These are phyloP conservation scores for Saccharomyces uvarum DNA, from an alignment of 1,139 yeast species.

Conservation along the genomic window DNA sequence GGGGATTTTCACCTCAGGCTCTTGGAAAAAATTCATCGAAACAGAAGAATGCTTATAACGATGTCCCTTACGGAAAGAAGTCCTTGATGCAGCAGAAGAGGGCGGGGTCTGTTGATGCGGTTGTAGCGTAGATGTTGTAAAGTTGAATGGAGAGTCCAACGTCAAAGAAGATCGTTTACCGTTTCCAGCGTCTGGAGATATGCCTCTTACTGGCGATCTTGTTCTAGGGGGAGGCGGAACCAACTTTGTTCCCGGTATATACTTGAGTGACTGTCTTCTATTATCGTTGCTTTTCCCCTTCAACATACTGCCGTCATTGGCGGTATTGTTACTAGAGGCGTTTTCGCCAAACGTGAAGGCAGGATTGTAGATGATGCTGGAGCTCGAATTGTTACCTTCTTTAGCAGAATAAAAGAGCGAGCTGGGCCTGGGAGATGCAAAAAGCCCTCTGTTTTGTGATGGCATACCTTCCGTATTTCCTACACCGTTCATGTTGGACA, in stretches of 20 bases:
- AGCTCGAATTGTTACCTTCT: conserved; percentile 30
- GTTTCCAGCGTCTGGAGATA: conserved; percentile 4
- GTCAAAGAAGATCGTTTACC: conserved; percentile 16
- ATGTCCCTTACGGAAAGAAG: conserved; percentile 88
- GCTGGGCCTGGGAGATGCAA: conserved; percentile 13
- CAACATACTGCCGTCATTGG: neutral
- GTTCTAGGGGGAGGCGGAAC: conserved; percentile 33
- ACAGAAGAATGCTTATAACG: conserved; percentile 95
- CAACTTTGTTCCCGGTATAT: conserved; percentile 33
- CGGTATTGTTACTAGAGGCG: conserved; percentile 1
- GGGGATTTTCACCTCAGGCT: conserved; percentile 71
- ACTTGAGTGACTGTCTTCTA: conserved; percentile 29
- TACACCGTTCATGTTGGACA: neutral
- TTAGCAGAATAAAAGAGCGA: conserved; percentile 22
- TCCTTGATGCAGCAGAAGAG: conserved; percentile 55
- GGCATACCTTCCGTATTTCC: neutral
- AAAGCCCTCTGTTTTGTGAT: neutral
- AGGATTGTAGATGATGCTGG: conserved; percentile 29
- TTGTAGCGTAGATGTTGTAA: conserved; percentile 31
- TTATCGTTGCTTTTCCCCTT: conserved; percentile 10
- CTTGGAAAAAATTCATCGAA: conserved; percentile 90
- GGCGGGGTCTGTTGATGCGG: conserved; percentile 10
- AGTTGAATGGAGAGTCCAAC: conserved; percentile 43
- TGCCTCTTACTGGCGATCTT: conserved; percentile 23
- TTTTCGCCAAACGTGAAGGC: conserved; percentile 29